Evolutionary conservation across 2,329 filamentous ascomycete genomes (phyloP), one percentile per base, ranked within the genome.

Genomic region (Rutstroemia sp.): DNA sequence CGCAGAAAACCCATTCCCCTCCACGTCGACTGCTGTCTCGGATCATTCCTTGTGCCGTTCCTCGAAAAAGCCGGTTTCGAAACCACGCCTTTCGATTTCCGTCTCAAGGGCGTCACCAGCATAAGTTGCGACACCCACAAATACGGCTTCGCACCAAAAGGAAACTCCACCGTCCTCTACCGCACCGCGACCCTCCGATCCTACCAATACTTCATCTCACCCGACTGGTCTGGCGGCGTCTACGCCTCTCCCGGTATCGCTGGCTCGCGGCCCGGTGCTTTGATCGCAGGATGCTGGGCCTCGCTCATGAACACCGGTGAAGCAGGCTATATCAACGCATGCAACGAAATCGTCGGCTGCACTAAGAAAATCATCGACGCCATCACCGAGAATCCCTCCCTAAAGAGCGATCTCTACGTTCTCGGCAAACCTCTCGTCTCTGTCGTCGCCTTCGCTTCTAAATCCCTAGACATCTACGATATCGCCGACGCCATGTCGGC

Each of bases 51-150:
- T 48, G 83, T 99, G 46, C 91, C 94, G 1, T 90, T 92, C 76
- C 86, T 99, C 45, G 86, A 91, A 61, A 89, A 88, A 68, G 91
- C 94, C n/a, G 94, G 94, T 46, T 97, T 96, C 72, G 89, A 95
- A 60, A 81, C 88, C 21, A 84, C 87, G 64, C 84, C 84, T 5
- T 97, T 97, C 69, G 94, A 99, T 72, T 99, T 99, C 81, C 84
- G 88, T 56, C 84, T 95, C 58, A 90, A 89, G 64, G 94, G 94
- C 65, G 94, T 99, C 39, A 96, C 92, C 3, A 92, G 87, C 71
- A 97, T 99, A 72, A 91, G 86, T 63, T 95, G 92, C 71, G 94
- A 99, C 71, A 99, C 94, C 2, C 94, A 99, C 80, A 99, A 99
- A 73, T 99, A 99, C 71, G 94, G 94, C 39, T 99, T 99, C 69